These are phyloP conservation scores for Porcisia hertigi DNA, from an alignment of 208 protist species.

Conservation along the genomic window DNA sequence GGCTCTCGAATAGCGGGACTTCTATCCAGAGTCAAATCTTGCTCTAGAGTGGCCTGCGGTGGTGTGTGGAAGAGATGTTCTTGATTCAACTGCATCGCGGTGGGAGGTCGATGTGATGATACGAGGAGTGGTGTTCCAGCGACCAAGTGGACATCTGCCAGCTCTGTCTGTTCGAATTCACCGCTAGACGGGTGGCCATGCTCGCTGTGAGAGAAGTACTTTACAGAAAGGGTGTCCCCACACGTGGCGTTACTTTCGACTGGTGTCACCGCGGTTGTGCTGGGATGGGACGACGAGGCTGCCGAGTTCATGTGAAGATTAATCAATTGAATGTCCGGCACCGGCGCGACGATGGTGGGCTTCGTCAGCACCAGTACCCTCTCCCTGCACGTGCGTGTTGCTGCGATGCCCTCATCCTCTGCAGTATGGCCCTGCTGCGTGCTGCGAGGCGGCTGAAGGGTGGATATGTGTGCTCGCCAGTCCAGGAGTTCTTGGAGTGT, in stretches of 20 bases:
- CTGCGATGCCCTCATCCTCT: background rate
- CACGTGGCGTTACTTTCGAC: background rate
- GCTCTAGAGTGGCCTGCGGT: too few relatives aligned
- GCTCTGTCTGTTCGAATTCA: background rate
- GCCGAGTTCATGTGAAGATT: background rate
- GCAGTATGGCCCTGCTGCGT: background rate
- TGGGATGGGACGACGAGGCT: background rate
- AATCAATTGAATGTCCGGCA: too few relatives aligned
- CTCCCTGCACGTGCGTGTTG: background rate
- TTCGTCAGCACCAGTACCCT: too few relatives aligned
- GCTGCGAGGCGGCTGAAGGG: background rate
- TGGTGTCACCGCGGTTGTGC: background rate
- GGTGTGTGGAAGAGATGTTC: background rate
- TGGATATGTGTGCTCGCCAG: constrained; percentile 22
- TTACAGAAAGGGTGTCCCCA: background rate
- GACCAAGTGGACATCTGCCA: background rate
- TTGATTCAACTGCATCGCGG: background rate
- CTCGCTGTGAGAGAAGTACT: background rate
- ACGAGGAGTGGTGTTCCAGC: background rate
- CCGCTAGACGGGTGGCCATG: constrained; percentile 3
- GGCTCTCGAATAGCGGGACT: background rate
- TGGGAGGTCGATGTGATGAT: background rate
- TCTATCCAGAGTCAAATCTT: background rate
- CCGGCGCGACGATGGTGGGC: background rate
- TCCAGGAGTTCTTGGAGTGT: constrained; percentile 14